Conservation (phyloP, 345 rosid species). For the Cardiospermum halicacabum region DNA sequence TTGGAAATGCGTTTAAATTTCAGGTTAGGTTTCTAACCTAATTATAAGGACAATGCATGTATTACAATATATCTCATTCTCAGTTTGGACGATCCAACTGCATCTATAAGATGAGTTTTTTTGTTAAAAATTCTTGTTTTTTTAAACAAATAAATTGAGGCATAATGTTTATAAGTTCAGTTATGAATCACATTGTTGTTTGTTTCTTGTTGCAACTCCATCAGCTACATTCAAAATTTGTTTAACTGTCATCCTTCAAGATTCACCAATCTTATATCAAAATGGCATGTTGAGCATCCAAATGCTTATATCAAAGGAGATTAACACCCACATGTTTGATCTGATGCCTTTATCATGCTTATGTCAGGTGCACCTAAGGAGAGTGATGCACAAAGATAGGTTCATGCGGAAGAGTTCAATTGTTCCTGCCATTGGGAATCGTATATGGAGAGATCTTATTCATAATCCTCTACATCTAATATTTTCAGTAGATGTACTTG, state of each 20-base stretch:
- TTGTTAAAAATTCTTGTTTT: neutral
- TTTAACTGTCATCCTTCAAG: neutral
- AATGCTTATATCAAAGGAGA: constrained; percentile 14
- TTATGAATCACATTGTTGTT: neutral
- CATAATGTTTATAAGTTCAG: neutral
- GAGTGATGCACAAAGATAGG: constrained; percentile 87
- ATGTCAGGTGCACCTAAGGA: constrained; percentile 82
- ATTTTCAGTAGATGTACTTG: constrained; percentile 95
- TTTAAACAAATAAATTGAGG: neutral
- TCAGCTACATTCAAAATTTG: neutral
- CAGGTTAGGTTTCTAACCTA: constrained; percentile 53
- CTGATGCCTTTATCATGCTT: constrained; percentile 15
- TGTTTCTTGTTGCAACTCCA: neutral
- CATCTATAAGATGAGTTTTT: neutral
- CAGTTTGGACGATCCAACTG: neutral
- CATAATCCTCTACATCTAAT: constrained; percentile 94
- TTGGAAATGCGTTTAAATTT: constrained; percentile 94
- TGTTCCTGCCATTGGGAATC: constrained; percentile 74
- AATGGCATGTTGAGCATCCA: constrained; percentile 8
- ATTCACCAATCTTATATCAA: neutral
- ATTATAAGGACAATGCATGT: neutral
- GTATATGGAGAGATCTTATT: constrained; percentile 91
- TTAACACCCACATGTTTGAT: constrained; percentile 12
- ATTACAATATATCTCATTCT: neutral
- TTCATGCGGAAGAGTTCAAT: constrained; percentile 94